Evolutionary conservation across 192 early-diverging fungal genomes (phyloP).

Genomic region (Cetraspora pellucida): DNA sequence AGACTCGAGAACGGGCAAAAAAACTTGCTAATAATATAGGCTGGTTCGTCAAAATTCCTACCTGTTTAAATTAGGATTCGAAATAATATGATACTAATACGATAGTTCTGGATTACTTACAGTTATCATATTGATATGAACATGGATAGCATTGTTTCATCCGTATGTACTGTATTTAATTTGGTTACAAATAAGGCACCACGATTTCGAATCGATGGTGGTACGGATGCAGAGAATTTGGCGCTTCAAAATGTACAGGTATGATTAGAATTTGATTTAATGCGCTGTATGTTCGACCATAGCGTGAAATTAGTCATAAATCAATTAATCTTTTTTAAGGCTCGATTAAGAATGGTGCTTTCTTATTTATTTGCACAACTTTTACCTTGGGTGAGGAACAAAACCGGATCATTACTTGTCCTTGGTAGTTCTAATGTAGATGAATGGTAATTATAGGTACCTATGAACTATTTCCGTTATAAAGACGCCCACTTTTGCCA

Average conservation of each 20-base stretch:
- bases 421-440: slow-evolving; percentile 98
- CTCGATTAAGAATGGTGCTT: slow-evolving; percentile 92
- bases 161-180: slow-evolving; percentile 76
- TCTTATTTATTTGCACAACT: slow-evolving; percentile 95
- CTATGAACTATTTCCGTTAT: too few relatives aligned
- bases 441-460: slow-evolving; percentile 63
- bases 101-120: neutral
- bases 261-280: neutral
- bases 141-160: slow-evolving; percentile 82
- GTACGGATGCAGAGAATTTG: slow-evolving; percentile 82
- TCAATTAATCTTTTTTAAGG: slow-evolving; percentile 45
- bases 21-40: slow-evolving; percentile 80
- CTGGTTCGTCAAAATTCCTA: slow-evolving; percentile 42
- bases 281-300: neutral
- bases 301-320: neutral
- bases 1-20: slow-evolving; percentile 82
- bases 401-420: slow-evolving; percentile 77
- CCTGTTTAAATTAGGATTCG: neutral
- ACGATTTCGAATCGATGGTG: slow-evolving; percentile 81
- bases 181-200: slow-evolving; percentile 76
- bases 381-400: slow-evolving; percentile 83
- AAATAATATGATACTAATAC: neutral
- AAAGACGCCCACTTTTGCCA: too few relatives aligned
- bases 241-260: slow-evolving; percentile 96
- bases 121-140: slow-evolving; percentile 90